These are phyloP conservation scores for Fusarium ambrosium DNA, from an alignment of 2,329 filamentous ascomycete species.

Conservation along the genomic window DNA sequence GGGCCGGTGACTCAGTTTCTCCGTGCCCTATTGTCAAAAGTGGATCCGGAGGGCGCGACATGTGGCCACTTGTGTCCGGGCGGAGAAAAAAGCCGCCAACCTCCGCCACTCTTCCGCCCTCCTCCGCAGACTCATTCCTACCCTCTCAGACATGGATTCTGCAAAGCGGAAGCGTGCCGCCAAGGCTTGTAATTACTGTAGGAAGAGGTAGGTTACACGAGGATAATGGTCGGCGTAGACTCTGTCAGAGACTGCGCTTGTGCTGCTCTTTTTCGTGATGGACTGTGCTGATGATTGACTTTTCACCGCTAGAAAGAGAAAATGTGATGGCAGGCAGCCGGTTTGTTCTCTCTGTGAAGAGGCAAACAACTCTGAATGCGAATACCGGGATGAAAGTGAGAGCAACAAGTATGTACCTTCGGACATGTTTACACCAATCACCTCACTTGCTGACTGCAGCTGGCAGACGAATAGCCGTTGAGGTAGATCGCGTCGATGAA, in stretches of 20 bases:
- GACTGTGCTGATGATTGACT: background rate
- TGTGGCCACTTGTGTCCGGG: background rate
- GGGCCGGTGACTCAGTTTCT: background rate
- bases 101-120: constrained; percentile 27
- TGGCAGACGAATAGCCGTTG: constrained; percentile 8
- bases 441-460: background rate
- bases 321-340: constrained; percentile 38
- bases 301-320: constrained; percentile 28
- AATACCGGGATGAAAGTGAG: constrained; percentile 35
- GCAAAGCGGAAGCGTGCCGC: constrained; percentile 42
- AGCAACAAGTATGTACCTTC: background rate
- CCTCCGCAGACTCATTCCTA: constrained; percentile 22
- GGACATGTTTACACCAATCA: too few species aligned
- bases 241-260: background rate
- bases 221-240: background rate
- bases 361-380: constrained; percentile 36
- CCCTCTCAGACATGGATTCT: constrained; percentile 29
- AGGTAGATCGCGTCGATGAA: constrained; percentile 35
- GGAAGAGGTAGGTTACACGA: constrained; percentile 27
- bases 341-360: constrained; percentile 38
- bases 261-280: background rate
- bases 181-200: constrained; percentile 42
- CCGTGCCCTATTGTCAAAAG: constrained; percentile 3
- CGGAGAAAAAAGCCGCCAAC: constrained; percentile 29
- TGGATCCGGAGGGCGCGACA: background rate